Conservation (phyloP, 768 basidiomycete species). For the Leccinum rimulosum region DNA sequence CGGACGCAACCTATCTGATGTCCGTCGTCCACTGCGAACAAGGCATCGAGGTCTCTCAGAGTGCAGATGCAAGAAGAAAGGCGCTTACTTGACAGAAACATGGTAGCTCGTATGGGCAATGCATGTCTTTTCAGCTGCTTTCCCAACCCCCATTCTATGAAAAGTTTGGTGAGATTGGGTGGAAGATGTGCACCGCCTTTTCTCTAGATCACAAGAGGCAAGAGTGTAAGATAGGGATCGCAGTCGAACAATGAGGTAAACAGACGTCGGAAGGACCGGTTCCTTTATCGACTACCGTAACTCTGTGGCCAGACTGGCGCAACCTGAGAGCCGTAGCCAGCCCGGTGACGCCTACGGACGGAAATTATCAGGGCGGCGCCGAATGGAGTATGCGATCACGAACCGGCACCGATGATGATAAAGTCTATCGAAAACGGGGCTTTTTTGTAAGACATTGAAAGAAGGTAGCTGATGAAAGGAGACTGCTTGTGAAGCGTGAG, state of each 20-base stretch:
- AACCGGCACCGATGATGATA: constrained; percentile 32
- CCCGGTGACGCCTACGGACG: constrained; percentile 43
- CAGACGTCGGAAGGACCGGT: constrained; percentile 43
- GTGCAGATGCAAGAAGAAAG: not conserved
- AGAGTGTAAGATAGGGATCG: not conserved
- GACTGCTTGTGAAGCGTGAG: not conserved
- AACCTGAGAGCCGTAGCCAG: constrained; percentile 59
- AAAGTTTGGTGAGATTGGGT: constrained; percentile 58
- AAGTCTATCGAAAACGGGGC: constrained; percentile 30
- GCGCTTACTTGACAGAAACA: constrained; percentile 25
- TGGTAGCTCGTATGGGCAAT: constrained; percentile 22
- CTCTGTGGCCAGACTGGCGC: constrained; percentile 55
- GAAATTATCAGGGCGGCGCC: not conserved
- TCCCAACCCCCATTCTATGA: constrained; percentile 55
- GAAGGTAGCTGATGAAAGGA: not conserved
- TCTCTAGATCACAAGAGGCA: constrained; percentile 24
- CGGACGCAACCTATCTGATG: constrained; percentile 44
- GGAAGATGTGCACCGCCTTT: constrained; percentile 47
- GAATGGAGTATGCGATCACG: not conserved
- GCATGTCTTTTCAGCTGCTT: constrained; percentile 41
- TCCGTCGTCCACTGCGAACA: constrained; percentile 41
- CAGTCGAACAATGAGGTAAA: not conserved
- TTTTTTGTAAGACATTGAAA: constrained; percentile 21
- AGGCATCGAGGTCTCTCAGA: not conserved
- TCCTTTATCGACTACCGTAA: constrained; percentile 53